These are phyloP conservation scores for Diversispora epigaea DNA, from an alignment of 192 early-diverging fungal genomes.

Conservation along the genomic window DNA sequence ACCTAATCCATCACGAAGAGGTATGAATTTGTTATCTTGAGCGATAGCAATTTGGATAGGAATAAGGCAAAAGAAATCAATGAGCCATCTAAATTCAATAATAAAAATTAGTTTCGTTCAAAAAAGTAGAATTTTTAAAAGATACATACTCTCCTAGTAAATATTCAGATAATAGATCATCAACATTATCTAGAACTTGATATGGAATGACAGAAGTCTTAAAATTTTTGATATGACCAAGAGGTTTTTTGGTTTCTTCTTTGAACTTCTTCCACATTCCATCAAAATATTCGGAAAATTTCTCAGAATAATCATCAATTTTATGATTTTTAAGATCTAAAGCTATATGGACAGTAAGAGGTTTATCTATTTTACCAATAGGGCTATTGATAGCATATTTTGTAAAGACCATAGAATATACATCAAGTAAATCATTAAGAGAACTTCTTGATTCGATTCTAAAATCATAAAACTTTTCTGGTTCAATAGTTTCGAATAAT, in stretches of 20 bases:
- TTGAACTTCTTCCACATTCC: neutral
- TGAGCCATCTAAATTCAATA: neutral
- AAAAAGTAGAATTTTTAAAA: neutral
- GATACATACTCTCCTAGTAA: neutral
- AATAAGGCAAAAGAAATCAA: conserved; percentile 8
- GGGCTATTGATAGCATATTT: neutral
- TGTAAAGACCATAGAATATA: neutral
- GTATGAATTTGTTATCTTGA: conserved; percentile 4
- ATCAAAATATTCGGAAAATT: neutral
- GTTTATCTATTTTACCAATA: neutral
- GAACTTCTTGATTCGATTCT: neutral
- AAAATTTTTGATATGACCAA: neutral
- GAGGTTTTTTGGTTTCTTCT: neutral
- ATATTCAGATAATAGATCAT: neutral
- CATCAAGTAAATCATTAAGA: neutral
- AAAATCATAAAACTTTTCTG: neutral
- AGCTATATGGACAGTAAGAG: neutral
- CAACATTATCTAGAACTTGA: neutral
- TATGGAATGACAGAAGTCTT: neutral
- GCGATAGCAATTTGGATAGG: conserved; percentile 29
- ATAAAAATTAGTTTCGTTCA: neutral
- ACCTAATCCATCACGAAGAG: conserved; percentile 22
- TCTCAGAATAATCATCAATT: neutral
- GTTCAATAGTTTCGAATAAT: neutral
- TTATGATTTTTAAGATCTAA: neutral